Evolutionary conservation across 2,329 filamentous ascomycete genomes (phyloP).

Genomic region (Fusarium mexicanum): DNA sequence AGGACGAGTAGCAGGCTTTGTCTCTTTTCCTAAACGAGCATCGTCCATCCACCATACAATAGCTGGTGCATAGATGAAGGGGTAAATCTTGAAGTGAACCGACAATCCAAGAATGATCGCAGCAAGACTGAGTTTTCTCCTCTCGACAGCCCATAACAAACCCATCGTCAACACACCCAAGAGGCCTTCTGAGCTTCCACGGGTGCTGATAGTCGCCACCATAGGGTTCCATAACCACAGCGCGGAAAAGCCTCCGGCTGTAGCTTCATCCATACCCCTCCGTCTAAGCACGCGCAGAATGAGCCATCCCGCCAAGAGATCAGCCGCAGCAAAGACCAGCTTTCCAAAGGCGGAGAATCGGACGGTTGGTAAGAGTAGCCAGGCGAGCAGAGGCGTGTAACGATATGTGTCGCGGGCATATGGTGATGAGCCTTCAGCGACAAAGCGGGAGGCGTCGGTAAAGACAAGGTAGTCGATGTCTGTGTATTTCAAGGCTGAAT

Average conservation of each 20-base stretch:
- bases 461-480: conserved; percentile 99
- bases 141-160: conserved; percentile 82
- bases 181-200: conserved; percentile 92
- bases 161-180: conserved; percentile 85
- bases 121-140: conserved; percentile 69
- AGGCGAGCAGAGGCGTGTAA: conserved; percentile 93
- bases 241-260: conserved; percentile 79
- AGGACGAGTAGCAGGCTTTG: background rate
- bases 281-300: conserved; percentile 59
- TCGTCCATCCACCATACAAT: conserved; percentile 83
- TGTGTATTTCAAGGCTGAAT: conserved; percentile 95
- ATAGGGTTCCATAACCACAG: conserved; percentile 98
- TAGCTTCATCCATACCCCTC: conserved; percentile 57
- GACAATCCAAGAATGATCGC: conserved; percentile 81
- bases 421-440: conserved; percentile 74
- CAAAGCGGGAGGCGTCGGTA: conserved; percentile 88
- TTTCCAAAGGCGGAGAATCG: conserved; percentile 87
- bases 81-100: conserved; percentile 99
- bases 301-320: conserved; percentile 85
- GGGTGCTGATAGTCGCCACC: conserved; percentile 95
- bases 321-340: conserved; percentile 82
- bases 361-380: conserved; percentile 83
- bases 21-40: conserved; percentile 51
- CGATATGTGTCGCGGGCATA: conserved; percentile 95
- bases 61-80: conserved; percentile 90